Evolutionary conservation across 2,329 filamentous ascomycete genomes (phyloP).

Genomic region (Cladosporium velox): DNA sequence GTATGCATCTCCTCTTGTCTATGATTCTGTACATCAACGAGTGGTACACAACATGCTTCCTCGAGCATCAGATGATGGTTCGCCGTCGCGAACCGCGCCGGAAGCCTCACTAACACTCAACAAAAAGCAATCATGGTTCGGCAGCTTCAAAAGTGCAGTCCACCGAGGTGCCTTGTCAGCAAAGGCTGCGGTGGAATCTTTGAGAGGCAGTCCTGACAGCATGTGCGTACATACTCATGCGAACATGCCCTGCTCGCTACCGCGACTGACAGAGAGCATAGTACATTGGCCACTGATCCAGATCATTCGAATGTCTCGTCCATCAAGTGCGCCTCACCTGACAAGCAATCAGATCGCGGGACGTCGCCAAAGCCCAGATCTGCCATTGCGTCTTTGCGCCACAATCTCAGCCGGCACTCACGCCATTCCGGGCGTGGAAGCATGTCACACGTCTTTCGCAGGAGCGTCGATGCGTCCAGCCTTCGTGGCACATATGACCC

Average conservation of each 20-base stretch:
- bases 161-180: constrained; percentile 22
- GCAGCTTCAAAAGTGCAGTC: constrained; percentile 19
- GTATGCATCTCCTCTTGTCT: background rate
- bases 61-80: constrained; percentile 3
- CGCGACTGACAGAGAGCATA: background rate
- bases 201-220: constrained; percentile 10
- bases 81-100: constrained; percentile 7
- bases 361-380: background rate
- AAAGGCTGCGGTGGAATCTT: constrained; percentile 22
- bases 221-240: background rate
- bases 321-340: background rate
- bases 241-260: background rate
- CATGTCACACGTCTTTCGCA: constrained; percentile 10
- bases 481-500: constrained; percentile 5
- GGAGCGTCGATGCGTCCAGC: constrained; percentile 14
- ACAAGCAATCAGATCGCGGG: background rate
- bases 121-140: constrained; percentile 24
- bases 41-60: constrained; percentile 13
- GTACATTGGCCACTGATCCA: background rate
- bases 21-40: background rate
- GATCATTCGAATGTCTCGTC: background rate
- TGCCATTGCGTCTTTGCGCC: constrained; percentile 19
- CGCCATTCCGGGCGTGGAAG: constrained; percentile 11
- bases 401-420: constrained; percentile 18
- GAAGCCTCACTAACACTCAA: constrained; percentile 20